These are phyloP conservation scores for Cyberlindnera meyerae DNA, from an alignment of 805 yeast species.

Conservation along the genomic window DNA sequence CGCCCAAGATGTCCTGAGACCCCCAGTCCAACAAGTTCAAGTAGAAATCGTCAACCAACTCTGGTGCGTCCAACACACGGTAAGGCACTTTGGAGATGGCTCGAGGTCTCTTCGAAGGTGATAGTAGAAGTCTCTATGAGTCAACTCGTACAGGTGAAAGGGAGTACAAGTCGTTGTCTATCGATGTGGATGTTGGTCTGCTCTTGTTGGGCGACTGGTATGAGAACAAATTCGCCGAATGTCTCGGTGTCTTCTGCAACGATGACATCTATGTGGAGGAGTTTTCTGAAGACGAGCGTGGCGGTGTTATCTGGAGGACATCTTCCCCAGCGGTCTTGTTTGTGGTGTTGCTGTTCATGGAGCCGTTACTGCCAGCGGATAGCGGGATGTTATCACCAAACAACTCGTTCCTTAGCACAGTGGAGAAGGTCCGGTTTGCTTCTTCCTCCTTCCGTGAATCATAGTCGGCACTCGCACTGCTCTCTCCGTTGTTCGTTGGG, in stretches of 20 bases:
- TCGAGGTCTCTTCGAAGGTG: constrained; percentile 78
- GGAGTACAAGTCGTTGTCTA: constrained; percentile 73
- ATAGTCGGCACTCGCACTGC: constrained; percentile 40
- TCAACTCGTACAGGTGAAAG: constrained; percentile 87
- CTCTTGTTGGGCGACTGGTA: constrained; percentile 67
- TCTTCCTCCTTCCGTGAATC: constrained; percentile 70
- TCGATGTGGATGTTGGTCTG: constrained; percentile 53
- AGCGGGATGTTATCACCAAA: constrained; percentile 82
- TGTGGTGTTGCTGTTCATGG: constrained; percentile 19
- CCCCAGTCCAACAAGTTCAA: constrained; percentile 96
- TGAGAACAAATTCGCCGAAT: constrained; percentile 57
- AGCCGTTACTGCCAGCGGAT: constrained; percentile 18
- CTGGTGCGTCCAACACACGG: constrained; percentile 94
- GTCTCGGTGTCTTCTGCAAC: constrained; percentile 32
- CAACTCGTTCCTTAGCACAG: constrained; percentile 80
- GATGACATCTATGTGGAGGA: constrained; percentile 3
- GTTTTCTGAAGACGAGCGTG: constrained; percentile 27
- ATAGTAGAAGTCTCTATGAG: constrained; percentile 69
- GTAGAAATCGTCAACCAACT: constrained; percentile 84
- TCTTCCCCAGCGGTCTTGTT: constrained; percentile 30
- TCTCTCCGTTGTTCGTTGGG: constrained; percentile 25
- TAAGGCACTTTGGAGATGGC: constrained; percentile 83
- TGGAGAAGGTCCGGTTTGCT: constrained; percentile 82
- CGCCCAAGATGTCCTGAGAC: constrained; percentile 79
- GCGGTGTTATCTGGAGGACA: constrained; percentile 26